Percentiles rank a stretch among this genome's conserved stretches.
Evolutionary conservation across 1,284 basidiomycete species (phyloP).

Genomic region (Agaricales sp.): DNA sequence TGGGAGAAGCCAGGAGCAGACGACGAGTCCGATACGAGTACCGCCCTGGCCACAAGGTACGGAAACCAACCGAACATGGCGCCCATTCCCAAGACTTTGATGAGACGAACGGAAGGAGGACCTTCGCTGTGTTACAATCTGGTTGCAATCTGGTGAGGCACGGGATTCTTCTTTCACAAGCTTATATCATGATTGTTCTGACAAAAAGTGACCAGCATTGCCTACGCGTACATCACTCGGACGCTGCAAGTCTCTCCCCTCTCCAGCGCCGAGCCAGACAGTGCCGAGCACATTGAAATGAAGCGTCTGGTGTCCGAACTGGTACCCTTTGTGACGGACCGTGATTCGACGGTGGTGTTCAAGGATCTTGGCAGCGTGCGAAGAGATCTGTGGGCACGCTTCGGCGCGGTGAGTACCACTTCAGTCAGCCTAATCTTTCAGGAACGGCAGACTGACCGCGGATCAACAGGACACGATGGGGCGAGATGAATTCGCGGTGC

Average conservation of each 20-base stretch:
- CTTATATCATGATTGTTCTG: no score
- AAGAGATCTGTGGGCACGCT: slow-evolving; percentile 52
- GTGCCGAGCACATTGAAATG: slow-evolving; percentile 34
- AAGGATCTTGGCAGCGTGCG: slow-evolving; percentile 36
- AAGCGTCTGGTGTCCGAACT: slow-evolving; percentile 35
- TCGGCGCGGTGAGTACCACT: slow-evolving; percentile 32
- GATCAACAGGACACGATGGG: slow-evolving; percentile 31
- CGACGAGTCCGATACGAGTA: slow-evolving; percentile 6
- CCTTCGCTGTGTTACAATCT: slow-evolving; percentile 54
- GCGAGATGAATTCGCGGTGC: slow-evolving; percentile 33
- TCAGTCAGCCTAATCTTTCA: slow-evolving; percentile 5
- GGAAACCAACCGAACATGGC: slow-evolving; percentile 35
- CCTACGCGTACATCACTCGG: slow-evolving; percentile 56
- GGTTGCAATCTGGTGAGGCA: slow-evolving; percentile 52
- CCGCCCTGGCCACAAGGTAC: slow-evolving; percentile 14
- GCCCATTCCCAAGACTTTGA: slow-evolving; percentile 35
- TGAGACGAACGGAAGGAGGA: slow-evolving; percentile 26
- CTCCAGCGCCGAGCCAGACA: slow-evolving; percentile 23
- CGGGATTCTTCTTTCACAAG: background rate
- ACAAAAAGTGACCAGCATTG: slow-evolving; percentile 31
- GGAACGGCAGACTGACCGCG: slow-evolving; percentile 8
- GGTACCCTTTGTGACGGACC: slow-evolving; percentile 53
- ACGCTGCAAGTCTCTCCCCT: slow-evolving; percentile 49
- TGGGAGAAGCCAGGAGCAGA: slow-evolving; percentile 33
- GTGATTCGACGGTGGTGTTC: slow-evolving; percentile 40